These are phyloP conservation scores for Brassica napus DNA, from an alignment of 345 rosid species.

Conservation along the genomic window DNA sequence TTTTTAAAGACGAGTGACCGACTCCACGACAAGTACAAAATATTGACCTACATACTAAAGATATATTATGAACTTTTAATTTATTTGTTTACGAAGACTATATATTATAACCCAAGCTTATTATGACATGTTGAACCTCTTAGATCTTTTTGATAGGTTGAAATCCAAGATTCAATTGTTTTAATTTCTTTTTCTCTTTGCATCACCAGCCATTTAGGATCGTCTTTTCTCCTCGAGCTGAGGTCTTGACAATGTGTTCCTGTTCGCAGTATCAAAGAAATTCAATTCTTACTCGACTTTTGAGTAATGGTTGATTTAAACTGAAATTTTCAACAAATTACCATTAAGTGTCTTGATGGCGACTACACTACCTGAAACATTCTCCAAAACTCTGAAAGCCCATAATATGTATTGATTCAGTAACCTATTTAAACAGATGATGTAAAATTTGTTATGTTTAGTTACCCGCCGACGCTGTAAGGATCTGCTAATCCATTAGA, in stretches of 20 bases:
- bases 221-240: not conserved
- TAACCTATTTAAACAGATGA: not conserved
- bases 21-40: not conserved
- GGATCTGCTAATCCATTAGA: not conserved
- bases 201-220: conserved; percentile 10
- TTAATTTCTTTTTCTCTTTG: conserved; percentile 41
- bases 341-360: conserved; percentile 42
- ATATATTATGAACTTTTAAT: not conserved
- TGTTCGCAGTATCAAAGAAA: not conserved
- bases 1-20: not conserved
- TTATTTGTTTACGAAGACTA: not conserved
- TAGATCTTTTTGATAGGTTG: conserved; percentile 34
- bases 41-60: not conserved
- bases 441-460: not conserved
- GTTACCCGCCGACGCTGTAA: conserved; percentile 16
- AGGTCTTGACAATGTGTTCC: conserved; percentile 10
- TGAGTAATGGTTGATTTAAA: not conserved
- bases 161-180: conserved; percentile 47
- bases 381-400: conserved; percentile 44
- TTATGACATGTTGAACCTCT: conserved; percentile 22
- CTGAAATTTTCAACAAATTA: not conserved
- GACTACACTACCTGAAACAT: conserved; percentile 48
- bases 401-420: not conserved
- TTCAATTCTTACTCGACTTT: not conserved
- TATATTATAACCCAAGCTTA: not conserved